These are phyloP conservation scores for Mycena haematopus DNA, from an alignment of 768 basidiomycete genomes.

Conservation along the genomic window DNA sequence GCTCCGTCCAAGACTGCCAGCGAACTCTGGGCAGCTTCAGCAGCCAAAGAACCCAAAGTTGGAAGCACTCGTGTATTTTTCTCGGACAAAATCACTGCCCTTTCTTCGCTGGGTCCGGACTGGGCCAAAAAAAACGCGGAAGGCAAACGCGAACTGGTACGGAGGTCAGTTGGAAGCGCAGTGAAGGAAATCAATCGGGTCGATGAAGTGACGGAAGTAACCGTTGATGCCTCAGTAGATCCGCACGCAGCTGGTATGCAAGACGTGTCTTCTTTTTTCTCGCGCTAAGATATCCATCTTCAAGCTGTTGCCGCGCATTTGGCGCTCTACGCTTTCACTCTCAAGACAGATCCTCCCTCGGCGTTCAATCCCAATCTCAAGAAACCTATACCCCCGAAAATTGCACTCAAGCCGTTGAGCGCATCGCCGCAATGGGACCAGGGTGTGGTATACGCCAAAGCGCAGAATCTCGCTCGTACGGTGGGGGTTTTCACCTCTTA, in stretches of 20 bases:
- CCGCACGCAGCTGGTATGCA: constrained; percentile 78
- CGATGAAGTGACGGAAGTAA: constrained; percentile 66
- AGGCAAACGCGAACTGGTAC: constrained; percentile 66
- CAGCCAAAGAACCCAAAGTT: constrained; percentile 59
- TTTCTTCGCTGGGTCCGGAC: constrained; percentile 65
- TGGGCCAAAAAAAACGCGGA: constrained; percentile 53
- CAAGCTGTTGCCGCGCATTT: constrained; percentile 81
- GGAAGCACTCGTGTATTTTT: constrained; percentile 73
- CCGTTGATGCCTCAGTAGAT: constrained; percentile 68
- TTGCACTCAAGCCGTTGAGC: constrained; percentile 54
- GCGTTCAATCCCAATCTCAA: constrained; percentile 66
- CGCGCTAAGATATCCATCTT: constrained; percentile 11
- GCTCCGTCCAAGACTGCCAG: constrained; percentile 38
- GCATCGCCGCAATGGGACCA: constrained; percentile 70
- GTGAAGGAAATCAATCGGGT: constrained; percentile 71
- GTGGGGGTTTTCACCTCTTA: constrained; percentile 43
- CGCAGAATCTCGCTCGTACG: constrained; percentile 83
- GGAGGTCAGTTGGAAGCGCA: constrained; percentile 74
- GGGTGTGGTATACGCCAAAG: constrained; percentile 74
- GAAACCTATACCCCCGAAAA: constrained; percentile 55
- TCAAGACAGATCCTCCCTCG: constrained; percentile 78
- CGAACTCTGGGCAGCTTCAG: constrained; percentile 58
- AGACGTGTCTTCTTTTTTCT: constrained; percentile 10
- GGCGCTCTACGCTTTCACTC: constrained; percentile 74
- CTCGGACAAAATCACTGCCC: constrained; percentile 51